Evolutionary conservation across 2,329 filamentous ascomycete genomes (phyloP).

Genomic region (Monosporascus sp.): DNA sequence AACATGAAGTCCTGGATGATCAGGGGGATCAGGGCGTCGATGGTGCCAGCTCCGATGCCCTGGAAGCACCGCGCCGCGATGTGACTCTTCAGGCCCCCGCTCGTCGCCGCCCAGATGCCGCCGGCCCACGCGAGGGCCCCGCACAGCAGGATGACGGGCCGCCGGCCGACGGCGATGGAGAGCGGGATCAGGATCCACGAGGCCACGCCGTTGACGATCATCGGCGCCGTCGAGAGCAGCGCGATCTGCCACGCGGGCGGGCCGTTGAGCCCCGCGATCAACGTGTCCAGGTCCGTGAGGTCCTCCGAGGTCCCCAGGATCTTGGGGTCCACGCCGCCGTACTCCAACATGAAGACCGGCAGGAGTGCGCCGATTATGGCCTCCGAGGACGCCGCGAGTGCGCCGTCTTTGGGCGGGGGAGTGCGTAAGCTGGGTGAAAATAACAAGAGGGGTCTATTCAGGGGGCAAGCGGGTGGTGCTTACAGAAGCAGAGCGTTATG

Average conservation of each 20-base stretch:
- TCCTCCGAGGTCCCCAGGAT: conserved; percentile 15
- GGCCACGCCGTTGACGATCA: conserved; percentile 31
- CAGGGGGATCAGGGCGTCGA: conserved; percentile 32
- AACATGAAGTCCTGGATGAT: conserved; percentile 36
- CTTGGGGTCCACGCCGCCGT: conserved; percentile 25
- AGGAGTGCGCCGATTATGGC: conserved; percentile 25
- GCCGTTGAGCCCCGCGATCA: conserved; percentile 26
- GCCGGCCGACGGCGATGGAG: conserved; percentile 31
- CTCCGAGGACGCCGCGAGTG: conserved; percentile 22
- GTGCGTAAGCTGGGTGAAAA: too few species aligned
- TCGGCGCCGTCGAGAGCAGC: conserved; percentile 29
- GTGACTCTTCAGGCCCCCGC: conserved; percentile 24
- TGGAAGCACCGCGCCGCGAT: conserved; percentile 29
- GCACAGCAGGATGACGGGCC: conserved; percentile 30
- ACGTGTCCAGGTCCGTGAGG: conserved; percentile 14
- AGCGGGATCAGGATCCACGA: conserved; percentile 34
- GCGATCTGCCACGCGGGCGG: conserved; percentile 23
- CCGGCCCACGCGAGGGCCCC: conserved; percentile 29
- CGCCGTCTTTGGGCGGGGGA: conserved; percentile 15
- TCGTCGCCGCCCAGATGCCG: conserved; percentile 31
- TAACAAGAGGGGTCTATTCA: too few species aligned
- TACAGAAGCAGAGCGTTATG: conserved; percentile 25
- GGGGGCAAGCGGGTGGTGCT: conserved; percentile 3
- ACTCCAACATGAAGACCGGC: conserved; percentile 31
- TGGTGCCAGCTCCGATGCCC: conserved; percentile 31